Conservation (phyloP, 2,329 filamentous ascomycete species). For the Aspergillus sp. region DNA sequence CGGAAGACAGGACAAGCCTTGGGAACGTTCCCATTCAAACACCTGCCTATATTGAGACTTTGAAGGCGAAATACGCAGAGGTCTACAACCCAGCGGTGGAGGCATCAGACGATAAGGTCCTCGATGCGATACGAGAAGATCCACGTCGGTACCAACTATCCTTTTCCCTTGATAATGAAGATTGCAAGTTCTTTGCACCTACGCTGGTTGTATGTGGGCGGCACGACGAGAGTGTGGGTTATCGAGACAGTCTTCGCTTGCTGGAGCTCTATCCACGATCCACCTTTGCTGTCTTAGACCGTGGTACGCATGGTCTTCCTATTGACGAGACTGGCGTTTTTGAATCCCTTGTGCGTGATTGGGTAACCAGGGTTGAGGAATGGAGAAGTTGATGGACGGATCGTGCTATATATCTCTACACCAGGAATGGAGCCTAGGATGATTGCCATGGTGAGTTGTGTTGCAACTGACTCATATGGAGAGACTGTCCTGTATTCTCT, state of each 20-base stretch:
- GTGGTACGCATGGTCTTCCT: slow-evolving; percentile 27
- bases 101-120: slow-evolving; percentile 20
- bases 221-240: slow-evolving; percentile 28
- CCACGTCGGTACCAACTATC: slow-evolving; percentile 26
- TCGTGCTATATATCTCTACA: neutral
- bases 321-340: slow-evolving; percentile 28
- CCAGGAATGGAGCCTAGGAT: too few relatives aligned
- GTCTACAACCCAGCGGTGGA: slow-evolving; percentile 17
- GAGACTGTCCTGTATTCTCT: too few relatives aligned
- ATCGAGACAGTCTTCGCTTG: slow-evolving; percentile 30
- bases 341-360: slow-evolving; percentile 29
- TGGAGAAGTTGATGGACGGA: slow-evolving; percentile 15
- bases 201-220: slow-evolving; percentile 30
- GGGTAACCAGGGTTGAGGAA: slow-evolving; percentile 24
- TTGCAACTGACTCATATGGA: too few relatives aligned
- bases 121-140: slow-evolving; percentile 28
- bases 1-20: slow-evolving; percentile 23
- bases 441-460: too few relatives aligned
- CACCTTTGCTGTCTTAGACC: slow-evolving; percentile 27
- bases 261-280: slow-evolving; percentile 28
- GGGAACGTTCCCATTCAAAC: slow-evolving; percentile 28
- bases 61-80: slow-evolving; percentile 23
- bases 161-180: slow-evolving; percentile 15
- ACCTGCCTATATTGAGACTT: slow-evolving; percentile 21
- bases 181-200: slow-evolving; percentile 24